These are phyloP conservation scores for Zea mays DNA, from an alignment of 176 grass and related monocot genomes.

Conservation along the genomic window Zm-B73-REFERENCE-NAM-5.0 NC_050098.1:201645001-201645500, in stretches of 20 bases:
- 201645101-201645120: neutral
- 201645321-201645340: constrained; percentile 92
- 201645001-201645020: neutral
- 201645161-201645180: neutral
- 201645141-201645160: neutral
- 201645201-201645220: constrained; percentile 33
- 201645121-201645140: constrained; percentile 9
- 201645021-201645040: constrained; percentile 22
- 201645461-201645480: constrained; percentile 55
- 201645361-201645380: constrained; percentile 60
- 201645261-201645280: neutral
- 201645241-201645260: constrained; percentile 67
- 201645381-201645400: constrained; percentile 80
- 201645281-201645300: constrained; percentile 6
- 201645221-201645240: constrained; percentile 35
- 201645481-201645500: constrained; percentile 87
- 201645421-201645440: constrained; percentile 54
- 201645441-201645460: constrained; percentile 39
- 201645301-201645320: constrained; percentile 10
- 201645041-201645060: neutral
- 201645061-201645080: constrained; percentile 38
- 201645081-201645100: constrained; percentile 38
- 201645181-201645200: neutral
- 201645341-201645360: constrained; percentile 70
- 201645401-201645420: constrained; percentile 59